Percentiles rank a stretch among this genome's conserved stretches.
phyloP scores from a whole-genome alignment of 257 asterid genomes.

The Avicennia marina region DNA sequence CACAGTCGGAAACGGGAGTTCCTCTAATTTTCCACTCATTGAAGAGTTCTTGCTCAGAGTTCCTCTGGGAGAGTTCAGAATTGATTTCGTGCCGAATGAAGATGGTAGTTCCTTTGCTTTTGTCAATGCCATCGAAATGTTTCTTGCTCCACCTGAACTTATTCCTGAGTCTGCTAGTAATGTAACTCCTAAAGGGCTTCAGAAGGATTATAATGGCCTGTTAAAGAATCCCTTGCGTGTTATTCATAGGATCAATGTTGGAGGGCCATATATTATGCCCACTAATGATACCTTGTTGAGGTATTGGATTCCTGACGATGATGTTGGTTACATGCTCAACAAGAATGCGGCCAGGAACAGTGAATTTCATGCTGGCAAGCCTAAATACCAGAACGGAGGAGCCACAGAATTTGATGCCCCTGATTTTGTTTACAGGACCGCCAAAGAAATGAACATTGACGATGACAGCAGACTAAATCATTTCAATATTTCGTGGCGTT shows the following conservation, averaged over 20 bases:
- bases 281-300: constrained; percentile 26
- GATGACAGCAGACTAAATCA: rapidly evolving
- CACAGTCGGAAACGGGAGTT: neutral
- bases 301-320: constrained; percentile 40
- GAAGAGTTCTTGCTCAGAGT: constrained; percentile 31
- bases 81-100: constrained; percentile 31
- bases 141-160: constrained; percentile 24
- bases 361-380: rapidly evolving
- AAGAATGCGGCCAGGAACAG: neutral
- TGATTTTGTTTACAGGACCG: constrained; percentile 28
- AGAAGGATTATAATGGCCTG: neutral
- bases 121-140: constrained; percentile 38
- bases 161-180: neutral
- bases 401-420: constrained; percentile 32
- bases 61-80: constrained; percentile 10
- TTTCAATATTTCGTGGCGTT: constrained; percentile 27
- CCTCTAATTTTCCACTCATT: constrained; percentile 11
- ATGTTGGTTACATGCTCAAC: neutral
- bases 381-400: neutral
- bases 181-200: constrained; percentile 1
- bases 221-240: constrained; percentile 17
- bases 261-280: constrained; percentile 22
- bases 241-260: constrained; percentile 43
- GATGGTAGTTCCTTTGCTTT: constrained; percentile 27
- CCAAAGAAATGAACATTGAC: constrained; percentile 22